These are phyloP conservation scores for Fennellomyces sp. DNA, from an alignment of 371 early-diverging fungal genomes.

Conservation along the genomic window DNA sequence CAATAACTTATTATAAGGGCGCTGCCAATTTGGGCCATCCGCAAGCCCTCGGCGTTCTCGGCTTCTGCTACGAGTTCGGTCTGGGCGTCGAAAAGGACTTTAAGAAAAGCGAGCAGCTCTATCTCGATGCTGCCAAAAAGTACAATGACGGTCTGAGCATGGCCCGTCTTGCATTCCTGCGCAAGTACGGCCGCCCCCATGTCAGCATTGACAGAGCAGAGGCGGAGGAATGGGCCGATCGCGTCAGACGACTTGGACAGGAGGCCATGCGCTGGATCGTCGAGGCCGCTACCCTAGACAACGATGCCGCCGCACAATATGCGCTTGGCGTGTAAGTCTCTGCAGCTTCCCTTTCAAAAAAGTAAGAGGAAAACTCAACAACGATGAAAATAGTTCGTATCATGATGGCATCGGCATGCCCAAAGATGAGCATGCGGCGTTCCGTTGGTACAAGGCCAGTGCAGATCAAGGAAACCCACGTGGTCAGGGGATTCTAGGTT, in stretches of 20 bases:
- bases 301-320: constrained; percentile 53
- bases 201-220: constrained; percentile 74
- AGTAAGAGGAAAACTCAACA: no score
- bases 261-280: constrained; percentile 19
- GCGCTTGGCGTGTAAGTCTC: constrained; percentile 55
- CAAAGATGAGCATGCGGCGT: constrained; percentile 59
- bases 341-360: no score
- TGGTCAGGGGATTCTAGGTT: constrained; percentile 75
- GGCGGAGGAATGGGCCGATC: constrained; percentile 65
- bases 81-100: constrained; percentile 64
- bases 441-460: constrained; percentile 64
- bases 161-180: constrained; percentile 71
- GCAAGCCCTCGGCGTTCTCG: constrained; percentile 58
- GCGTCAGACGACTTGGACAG: constrained; percentile 22
- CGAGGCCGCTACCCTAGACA: constrained; percentile 29
- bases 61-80: constrained; percentile 84
- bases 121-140: constrained; percentile 44
- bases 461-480: constrained; percentile 70
- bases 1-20: constrained; percentile 46
- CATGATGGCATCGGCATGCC: constrained; percentile 71
- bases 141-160: constrained; percentile 57
- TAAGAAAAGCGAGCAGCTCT: constrained; percentile 59
- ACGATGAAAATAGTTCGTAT: constrained; percentile 63
- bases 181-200: constrained; percentile 78
- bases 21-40: constrained; percentile 43